Percentiles rank a stretch among this genome's conserved stretches.
phyloP scores from a whole-genome alignment of 164 flowering plant genomes.

The Macadamia integrifolia region DNA sequence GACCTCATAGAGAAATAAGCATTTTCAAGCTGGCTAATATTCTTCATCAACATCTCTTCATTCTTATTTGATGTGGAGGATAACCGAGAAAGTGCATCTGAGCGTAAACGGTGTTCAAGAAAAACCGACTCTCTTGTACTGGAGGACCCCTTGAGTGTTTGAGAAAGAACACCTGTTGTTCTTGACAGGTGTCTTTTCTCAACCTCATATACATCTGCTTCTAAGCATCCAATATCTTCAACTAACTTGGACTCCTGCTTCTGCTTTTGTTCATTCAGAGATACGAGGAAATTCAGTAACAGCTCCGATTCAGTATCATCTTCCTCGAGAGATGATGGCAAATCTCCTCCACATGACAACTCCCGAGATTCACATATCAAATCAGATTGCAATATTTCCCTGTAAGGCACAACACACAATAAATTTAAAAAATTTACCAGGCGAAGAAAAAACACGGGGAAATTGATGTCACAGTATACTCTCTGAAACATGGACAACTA shows the following conservation, averaged over 20 bases:
- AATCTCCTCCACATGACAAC: conserved; percentile 29
- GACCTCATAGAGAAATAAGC: conserved; percentile 66
- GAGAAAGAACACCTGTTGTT: conserved; percentile 16
- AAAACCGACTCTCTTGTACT: conserved; percentile 16
- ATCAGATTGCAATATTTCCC: conserved; percentile 79
- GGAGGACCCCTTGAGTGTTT: conserved; percentile 11
- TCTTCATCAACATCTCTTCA: conserved; percentile 60
- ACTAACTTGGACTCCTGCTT: conserved; percentile 51
- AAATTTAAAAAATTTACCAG: conserved; percentile 1
- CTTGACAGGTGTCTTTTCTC: conserved; percentile 37
- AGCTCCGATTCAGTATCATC: conserved; percentile 78
- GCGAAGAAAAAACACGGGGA: not conserved
- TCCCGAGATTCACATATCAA: conserved; percentile 42
- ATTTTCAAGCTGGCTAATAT: conserved; percentile 76
- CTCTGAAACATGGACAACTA: too few relatives aligned
- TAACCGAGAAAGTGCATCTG: conserved; percentile 15
- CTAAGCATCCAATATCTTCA: conserved; percentile 53
- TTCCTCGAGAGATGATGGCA: conserved; percentile 40
- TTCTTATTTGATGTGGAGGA: conserved; percentile 17
- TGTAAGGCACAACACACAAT: conserved; percentile 27
- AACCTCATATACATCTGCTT: conserved; percentile 71
- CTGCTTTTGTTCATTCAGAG: conserved; percentile 58
- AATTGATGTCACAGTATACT: too few relatives aligned
- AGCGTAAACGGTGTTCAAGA: conserved; percentile 15
- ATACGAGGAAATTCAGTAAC: conserved; percentile 63